These are phyloP conservation scores for Sistotremastrum niveocremeum DNA, from an alignment of 768 basidiomycete genomes.

Conservation along the genomic window DNA sequence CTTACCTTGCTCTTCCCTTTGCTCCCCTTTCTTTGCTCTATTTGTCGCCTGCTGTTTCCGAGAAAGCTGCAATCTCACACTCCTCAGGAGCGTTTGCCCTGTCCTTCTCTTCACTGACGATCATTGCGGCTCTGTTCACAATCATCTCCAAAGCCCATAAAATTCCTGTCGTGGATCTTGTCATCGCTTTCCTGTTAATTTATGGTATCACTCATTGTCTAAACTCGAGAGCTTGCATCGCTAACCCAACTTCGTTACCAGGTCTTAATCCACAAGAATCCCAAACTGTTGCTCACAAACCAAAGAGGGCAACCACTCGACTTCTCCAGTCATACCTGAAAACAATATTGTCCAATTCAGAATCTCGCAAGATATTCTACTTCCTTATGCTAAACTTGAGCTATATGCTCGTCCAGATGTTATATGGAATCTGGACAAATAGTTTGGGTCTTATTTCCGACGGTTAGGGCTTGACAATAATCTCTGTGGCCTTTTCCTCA, in stretches of 20 bases:
- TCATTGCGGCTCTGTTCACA: slow-evolving; percentile 32
- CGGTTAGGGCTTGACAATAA: slow-evolving; percentile 31
- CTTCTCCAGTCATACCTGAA: slow-evolving; percentile 52
- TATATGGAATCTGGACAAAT: slow-evolving; percentile 97
- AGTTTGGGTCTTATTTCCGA: slow-evolving; percentile 93
- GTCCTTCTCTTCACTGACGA: slow-evolving; percentile 41
- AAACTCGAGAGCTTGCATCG: background rate
- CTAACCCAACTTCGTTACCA: slow-evolving; percentile 9
- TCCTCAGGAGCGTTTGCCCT: slow-evolving; percentile 28
- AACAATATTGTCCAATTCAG: slow-evolving; percentile 79
- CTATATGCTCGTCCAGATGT: slow-evolving; percentile 95
- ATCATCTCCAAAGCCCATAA: background rate
- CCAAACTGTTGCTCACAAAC: slow-evolving; percentile 27
- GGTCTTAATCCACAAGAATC: slow-evolving; percentile 39
- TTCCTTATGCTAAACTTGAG: slow-evolving; percentile 89
- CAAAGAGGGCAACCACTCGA: slow-evolving; percentile 21
- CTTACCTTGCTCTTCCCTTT: slow-evolving; percentile 34
- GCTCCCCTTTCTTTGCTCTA: slow-evolving; percentile 44
- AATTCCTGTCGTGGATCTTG: slow-evolving; percentile 44
- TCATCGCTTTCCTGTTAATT: slow-evolving; percentile 45
- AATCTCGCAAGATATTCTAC: slow-evolving; percentile 93
- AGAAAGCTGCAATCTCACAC: background rate
- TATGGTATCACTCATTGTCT: slow-evolving; percentile 33
- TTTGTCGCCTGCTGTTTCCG: slow-evolving; percentile 44
- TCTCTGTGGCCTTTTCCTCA: background rate